Evolutionary conservation across 768 basidiomycete species (phyloP).

Genomic region (Naganishia friedmannii): DNA sequence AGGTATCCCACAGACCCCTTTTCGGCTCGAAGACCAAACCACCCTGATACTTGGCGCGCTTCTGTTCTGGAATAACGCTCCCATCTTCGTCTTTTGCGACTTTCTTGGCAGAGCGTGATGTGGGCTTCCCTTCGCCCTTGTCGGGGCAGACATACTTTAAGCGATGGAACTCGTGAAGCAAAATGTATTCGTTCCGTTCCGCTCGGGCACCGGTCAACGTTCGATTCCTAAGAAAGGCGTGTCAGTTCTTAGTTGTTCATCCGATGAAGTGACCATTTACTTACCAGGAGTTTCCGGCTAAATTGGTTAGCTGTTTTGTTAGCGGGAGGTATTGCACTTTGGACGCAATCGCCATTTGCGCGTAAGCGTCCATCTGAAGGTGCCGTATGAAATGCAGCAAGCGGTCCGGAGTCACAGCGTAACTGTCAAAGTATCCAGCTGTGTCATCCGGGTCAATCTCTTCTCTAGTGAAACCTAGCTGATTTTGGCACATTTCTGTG

Average conservation of each 20-base stretch:
- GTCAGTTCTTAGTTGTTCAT: background rate
- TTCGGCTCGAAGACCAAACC: conserved; percentile 97
- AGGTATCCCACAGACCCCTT: conserved; percentile 92
- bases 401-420: conserved; percentile 68
- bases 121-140: conserved; percentile 63
- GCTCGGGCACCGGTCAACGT: conserved; percentile 96
- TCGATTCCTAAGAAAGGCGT: conserved; percentile 69
- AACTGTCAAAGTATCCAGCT: conserved; percentile 80
- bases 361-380: conserved; percentile 92
- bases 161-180: conserved; percentile 94
- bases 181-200: conserved; percentile 97
- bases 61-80: conserved; percentile 61
- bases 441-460: conserved; percentile 97
- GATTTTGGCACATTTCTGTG: conserved; percentile 91
- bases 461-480: conserved; percentile 78
- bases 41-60: conserved; percentile 92
- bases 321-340: conserved; percentile 92
- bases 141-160: conserved; percentile 96
- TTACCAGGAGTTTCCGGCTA: conserved; percentile 95
- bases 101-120: conserved; percentile 55
- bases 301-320: conserved; percentile 87
- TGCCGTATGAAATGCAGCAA: conserved; percentile 85
- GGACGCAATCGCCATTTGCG: conserved; percentile 91
- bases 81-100: conserved; percentile 56
- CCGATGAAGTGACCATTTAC: conserved; percentile 37